Conservation (phyloP, 2,329 filamentous ascomycete genomes). For the Aschersonia sp. region DNA sequence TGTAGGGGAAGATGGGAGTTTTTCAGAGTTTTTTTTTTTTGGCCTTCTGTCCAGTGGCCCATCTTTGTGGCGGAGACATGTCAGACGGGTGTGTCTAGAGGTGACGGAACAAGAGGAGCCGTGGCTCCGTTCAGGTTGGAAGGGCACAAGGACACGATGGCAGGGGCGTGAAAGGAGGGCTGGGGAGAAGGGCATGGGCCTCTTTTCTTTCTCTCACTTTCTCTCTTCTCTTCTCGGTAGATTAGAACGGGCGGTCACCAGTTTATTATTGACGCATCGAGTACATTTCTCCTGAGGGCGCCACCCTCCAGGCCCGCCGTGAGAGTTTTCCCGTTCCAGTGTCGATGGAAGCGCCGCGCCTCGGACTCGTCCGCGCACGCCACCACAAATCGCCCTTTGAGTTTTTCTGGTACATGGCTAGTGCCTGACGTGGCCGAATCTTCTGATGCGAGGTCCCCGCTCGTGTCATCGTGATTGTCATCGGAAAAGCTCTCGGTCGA, state of each 20-base stretch:
- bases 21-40: too few relatives aligned
- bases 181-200: too few relatives aligned
- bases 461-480: not conserved
- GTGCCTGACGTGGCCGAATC: not conserved
- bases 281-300: conserved; percentile 7
- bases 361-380: conserved; percentile 15
- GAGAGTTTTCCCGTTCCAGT: conserved; percentile 23
- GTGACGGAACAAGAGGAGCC: too few relatives aligned
- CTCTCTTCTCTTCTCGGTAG: not conserved
- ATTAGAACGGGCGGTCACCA: conserved; percentile 12
- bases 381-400: conserved; percentile 16
- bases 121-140: too few relatives aligned
- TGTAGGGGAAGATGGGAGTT: too few relatives aligned
- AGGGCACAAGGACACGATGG: too few relatives aligned
- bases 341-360: conserved; percentile 24
- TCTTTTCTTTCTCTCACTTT: too few relatives aligned
- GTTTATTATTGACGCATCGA: conserved; percentile 17
- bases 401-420: conserved; percentile 7
- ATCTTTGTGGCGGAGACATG: not conserved
- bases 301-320: conserved; percentile 4
- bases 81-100: not conserved
- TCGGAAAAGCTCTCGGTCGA: too few relatives aligned
- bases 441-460: not conserved
- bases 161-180: too few relatives aligned
- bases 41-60: too few relatives aligned